Evolutionary conservation across 345 rosid species (phyloP).

Genomic region (Hypericum perforatum): DNA sequence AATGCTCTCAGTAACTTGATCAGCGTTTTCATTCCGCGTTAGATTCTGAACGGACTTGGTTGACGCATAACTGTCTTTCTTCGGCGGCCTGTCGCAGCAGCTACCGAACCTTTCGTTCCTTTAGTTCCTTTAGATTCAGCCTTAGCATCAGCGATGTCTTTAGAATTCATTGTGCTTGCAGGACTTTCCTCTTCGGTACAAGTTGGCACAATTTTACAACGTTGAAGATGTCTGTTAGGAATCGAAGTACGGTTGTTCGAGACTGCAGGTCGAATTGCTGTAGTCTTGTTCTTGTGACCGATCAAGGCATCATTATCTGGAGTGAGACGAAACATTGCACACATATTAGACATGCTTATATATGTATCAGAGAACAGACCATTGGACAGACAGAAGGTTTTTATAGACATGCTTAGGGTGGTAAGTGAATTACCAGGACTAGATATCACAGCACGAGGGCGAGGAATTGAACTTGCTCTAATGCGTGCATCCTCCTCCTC

Average conservation of each 20-base stretch:
- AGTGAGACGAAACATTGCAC: not conserved
- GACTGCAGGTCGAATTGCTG: conserved; percentile 16
- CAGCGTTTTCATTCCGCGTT: not conserved
- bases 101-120: conserved; percentile 17
- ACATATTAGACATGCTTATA: not conserved
- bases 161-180: conserved; percentile 13
- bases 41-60: conserved; percentile 12
- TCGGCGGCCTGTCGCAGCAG: conserved; percentile 14
- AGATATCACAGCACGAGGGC: conserved; percentile 64
- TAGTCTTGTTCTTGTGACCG: conserved; percentile 30
- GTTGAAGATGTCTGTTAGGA: conserved; percentile 22
- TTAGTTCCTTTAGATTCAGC: conserved; percentile 15
- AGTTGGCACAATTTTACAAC: conserved; percentile 14
- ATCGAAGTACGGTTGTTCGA: conserved; percentile 20
- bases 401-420: not conserved
- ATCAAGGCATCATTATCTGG: conserved; percentile 47
- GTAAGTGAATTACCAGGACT: conserved; percentile 41
- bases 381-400: not conserved
- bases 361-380: not conserved
- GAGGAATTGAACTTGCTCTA: conserved; percentile 38
- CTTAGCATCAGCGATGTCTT: conserved; percentile 12
- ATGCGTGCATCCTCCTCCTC: conserved; percentile 27
- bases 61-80: conserved; percentile 14
- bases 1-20: too few species aligned
- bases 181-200: conserved; percentile 11